These are phyloP conservation scores for Cercospora berteroae DNA, from an alignment of 2,329 filamentous ascomycete species.

Conservation along the genomic window DNA sequence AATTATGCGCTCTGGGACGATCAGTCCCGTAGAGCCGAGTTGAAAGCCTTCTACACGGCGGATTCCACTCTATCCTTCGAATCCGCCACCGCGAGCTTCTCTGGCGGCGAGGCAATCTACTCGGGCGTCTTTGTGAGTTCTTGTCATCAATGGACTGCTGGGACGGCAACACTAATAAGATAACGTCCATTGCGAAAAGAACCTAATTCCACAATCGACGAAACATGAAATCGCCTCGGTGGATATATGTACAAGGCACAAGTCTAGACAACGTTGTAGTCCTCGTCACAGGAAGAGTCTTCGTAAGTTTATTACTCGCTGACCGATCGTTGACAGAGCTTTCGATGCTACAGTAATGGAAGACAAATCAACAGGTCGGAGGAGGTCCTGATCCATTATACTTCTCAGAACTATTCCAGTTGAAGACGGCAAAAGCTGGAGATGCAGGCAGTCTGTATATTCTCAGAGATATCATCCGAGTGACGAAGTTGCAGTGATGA, in stretches of 20 bases:
- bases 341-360: neutral
- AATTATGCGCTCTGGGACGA: conserved; percentile 7
- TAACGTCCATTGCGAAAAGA: neutral
- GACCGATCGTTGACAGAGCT: neutral
- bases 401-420: conserved; percentile 4
- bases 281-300: neutral
- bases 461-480: neutral
- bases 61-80: neutral
- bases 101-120: neutral
- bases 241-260: neutral
- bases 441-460: neutral
- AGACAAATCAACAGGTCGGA: neutral
- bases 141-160: too few relatives aligned
- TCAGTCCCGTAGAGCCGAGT: neutral
- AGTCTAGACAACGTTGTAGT: neutral
- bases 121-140: conserved; percentile 1
- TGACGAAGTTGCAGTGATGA: conserved; percentile 3
- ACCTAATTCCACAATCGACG: neutral
- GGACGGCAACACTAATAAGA: too few relatives aligned
- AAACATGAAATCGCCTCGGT: conserved; percentile 4
- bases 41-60: neutral
- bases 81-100: neutral
- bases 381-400: neutral
- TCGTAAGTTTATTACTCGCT: neutral
- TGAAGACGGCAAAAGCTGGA: neutral